These are phyloP conservation scores for Eutypa lata DNA, from an alignment of 2,329 filamentous ascomycete species.

Conservation along the genomic window DNA sequence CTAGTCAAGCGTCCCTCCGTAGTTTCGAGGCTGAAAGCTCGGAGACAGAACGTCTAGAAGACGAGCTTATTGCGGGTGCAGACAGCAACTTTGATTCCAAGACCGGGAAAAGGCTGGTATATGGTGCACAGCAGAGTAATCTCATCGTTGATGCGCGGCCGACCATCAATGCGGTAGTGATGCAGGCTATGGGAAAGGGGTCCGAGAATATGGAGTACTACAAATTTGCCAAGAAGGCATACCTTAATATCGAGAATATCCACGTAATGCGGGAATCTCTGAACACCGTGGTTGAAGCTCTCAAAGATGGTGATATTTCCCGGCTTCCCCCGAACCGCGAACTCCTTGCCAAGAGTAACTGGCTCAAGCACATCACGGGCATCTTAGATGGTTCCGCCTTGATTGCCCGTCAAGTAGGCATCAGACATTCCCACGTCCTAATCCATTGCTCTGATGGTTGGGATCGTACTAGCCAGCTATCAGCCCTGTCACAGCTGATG, in stretches of 20 bases:
- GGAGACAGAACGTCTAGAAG: conserved; percentile 65
- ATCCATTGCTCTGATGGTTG: conserved; percentile 98
- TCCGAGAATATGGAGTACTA: conserved; percentile 99
- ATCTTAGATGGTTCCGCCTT: conserved; percentile 81
- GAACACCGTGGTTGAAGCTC: conserved; percentile 78
- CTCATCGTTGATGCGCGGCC: conserved; percentile 94
- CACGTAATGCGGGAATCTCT: conserved; percentile 95
- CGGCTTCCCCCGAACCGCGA: conserved; percentile 79
- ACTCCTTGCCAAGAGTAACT: conserved; percentile 76
- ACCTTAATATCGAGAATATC: conserved; percentile 95
- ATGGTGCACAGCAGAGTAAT: conserved; percentile 90
- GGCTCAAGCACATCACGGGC: conserved; percentile 84
- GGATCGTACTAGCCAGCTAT: conserved; percentile 95
- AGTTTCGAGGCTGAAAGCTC: conserved; percentile 48
- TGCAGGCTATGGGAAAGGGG: conserved; percentile 88
- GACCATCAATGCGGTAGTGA: conserved; percentile 89
- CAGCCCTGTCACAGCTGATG: conserved; percentile 86
- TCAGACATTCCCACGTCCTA: conserved; percentile 89
- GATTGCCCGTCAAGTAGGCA: conserved; percentile 83
- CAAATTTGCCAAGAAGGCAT: conserved; percentile 84
- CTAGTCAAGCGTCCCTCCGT: conserved; percentile 51
- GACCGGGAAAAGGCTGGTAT: conserved; percentile 64
- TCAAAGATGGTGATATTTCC: conserved; percentile 90
- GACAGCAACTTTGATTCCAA: conserved; percentile 54
- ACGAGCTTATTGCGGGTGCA: conserved; percentile 59